Conservation (phyloP, 805 yeast genomes). For the Yarrowia sp. region DNA sequence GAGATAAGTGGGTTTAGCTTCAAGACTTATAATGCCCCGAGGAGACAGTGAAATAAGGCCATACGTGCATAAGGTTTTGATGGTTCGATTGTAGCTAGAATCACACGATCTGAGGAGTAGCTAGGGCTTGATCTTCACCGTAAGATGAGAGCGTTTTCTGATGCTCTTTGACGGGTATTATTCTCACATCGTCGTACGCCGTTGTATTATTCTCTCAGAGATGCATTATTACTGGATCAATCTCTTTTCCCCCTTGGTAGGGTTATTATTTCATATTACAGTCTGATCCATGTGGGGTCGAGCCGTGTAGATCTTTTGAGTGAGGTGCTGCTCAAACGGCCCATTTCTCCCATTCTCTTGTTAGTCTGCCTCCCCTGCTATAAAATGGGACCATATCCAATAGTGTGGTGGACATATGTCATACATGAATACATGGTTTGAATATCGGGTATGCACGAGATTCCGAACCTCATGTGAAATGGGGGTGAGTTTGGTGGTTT, state of each 20-base stretch:
- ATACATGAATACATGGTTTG: slow-evolving; percentile 21
- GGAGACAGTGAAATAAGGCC: slow-evolving; percentile 21
- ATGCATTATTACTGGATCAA: too few relatives aligned
- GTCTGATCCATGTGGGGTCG: too few relatives aligned
- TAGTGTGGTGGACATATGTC: slow-evolving; percentile 16
- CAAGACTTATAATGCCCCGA: slow-evolving; percentile 22
- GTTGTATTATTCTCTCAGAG: too few relatives aligned
- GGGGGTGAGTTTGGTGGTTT: too few relatives aligned
- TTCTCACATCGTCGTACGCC: too few relatives aligned
- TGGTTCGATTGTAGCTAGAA: slow-evolving; percentile 20
- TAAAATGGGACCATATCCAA: slow-evolving; percentile 19
- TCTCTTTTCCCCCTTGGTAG: too few relatives aligned
- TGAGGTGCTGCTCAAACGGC: not conserved
- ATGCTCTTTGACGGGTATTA: too few relatives aligned
- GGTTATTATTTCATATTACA: too few relatives aligned
- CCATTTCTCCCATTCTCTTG: not conserved
- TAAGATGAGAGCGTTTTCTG: too few relatives aligned
- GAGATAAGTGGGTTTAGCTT: slow-evolving; percentile 25
- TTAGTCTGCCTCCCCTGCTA: too few relatives aligned
- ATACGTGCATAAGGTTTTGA: slow-evolving; percentile 23
- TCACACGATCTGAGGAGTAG: slow-evolving; percentile 10
- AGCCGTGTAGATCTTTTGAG: too few relatives aligned
- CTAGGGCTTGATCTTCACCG: too few relatives aligned
- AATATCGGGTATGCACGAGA: slow-evolving; percentile 9
- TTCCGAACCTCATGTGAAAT: not conserved